Percentiles rank a stretch among this genome's conserved stretches.
Conservation (phyloP, 495 filamentous ascomycete species). For the Xylaria telfairii region DNA sequence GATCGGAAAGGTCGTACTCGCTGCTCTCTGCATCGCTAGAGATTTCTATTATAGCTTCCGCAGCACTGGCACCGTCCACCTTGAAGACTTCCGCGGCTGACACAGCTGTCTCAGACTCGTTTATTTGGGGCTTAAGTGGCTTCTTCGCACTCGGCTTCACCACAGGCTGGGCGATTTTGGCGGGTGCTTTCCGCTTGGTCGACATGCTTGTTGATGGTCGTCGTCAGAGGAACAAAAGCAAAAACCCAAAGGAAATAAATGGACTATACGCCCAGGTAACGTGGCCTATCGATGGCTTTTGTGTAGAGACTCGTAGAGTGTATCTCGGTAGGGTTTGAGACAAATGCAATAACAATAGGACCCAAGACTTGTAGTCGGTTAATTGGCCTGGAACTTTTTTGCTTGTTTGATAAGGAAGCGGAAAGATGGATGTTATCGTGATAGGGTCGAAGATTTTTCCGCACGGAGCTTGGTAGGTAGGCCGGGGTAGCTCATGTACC, state of each 20-base stretch:
- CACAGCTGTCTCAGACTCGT: conserved; percentile 77
- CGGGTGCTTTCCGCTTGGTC: conserved; percentile 58
- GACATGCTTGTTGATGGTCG: conserved; percentile 46
- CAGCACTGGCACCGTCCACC: conserved; percentile 32
- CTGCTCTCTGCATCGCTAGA: conserved; percentile 60
- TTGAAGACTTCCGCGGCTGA: conserved; percentile 40
- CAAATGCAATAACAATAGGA: neutral
- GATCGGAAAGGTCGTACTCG: conserved; percentile 43
- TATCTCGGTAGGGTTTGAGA: neutral
- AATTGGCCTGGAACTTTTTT: conserved; percentile 27
- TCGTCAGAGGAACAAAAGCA: neutral
- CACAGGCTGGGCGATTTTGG: conserved; percentile 53
- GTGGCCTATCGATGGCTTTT: conserved; percentile 6
- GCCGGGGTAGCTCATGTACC: no score
- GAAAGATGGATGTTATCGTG: conserved; percentile 7
- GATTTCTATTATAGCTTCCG: conserved; percentile 56
- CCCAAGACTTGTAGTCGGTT: conserved; percentile 2
- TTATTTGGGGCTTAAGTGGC: conserved; percentile 66
- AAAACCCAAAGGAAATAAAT: neutral
- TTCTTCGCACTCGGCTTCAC: conserved; percentile 66
- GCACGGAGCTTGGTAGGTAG: conserved; percentile 6
- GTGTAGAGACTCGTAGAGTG: neutral
- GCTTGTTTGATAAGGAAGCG: conserved; percentile 21
- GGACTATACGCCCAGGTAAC: neutral
- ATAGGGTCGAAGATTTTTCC: conserved; percentile 28